Evolutionary conservation across 768 basidiomycete species (phyloP).

Genomic region (Leccinum ochraceum): DNA sequence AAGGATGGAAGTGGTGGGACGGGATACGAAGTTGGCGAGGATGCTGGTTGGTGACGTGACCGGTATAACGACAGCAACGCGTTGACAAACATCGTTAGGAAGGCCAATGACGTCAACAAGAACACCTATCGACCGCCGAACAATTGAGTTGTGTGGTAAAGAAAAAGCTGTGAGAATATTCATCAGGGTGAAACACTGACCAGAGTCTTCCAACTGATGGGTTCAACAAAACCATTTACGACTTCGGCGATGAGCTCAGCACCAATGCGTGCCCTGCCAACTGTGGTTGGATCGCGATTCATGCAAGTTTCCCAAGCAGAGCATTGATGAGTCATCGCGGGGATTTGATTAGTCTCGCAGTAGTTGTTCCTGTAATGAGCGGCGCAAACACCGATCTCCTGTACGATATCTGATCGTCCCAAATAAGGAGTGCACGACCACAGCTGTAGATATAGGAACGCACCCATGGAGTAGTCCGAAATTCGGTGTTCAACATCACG

Average conservation of each 20-base stretch:
- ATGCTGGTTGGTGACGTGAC: constrained; percentile 54
- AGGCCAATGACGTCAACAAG: constrained; percentile 72
- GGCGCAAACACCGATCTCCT: constrained; percentile 89
- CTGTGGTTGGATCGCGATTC: constrained; percentile 88
- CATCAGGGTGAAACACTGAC: constrained; percentile 46
- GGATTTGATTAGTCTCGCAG: constrained; percentile 74
- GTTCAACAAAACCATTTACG: constrained; percentile 95
- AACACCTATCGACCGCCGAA: constrained; percentile 50
- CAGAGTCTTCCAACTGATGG: constrained; percentile 96
- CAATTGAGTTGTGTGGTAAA: constrained; percentile 18
- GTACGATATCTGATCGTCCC: constrained; percentile 69
- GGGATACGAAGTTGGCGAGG: constrained; percentile 41
- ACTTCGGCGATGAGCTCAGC: constrained; percentile 97
- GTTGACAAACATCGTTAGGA: constrained; percentile 80
- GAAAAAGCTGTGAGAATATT: constrained; percentile 13
- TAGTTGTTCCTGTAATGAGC: constrained; percentile 79
- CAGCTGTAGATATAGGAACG: constrained; percentile 16
- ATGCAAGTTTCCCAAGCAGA: constrained; percentile 91
- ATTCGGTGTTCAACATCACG: constrained; percentile 88
- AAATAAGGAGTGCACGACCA: constrained; percentile 22
- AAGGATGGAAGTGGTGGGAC: constrained; percentile 42
- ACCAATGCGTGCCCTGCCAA: constrained; percentile 86
- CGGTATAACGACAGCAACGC: constrained; percentile 78
- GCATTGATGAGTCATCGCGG: constrained; percentile 88
- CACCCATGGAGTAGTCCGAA: constrained; percentile 86